These are phyloP conservation scores for Phlebiopsis flavidoalba DNA, from an alignment of 768 basidiomycete species.

Conservation along the genomic window DNA sequence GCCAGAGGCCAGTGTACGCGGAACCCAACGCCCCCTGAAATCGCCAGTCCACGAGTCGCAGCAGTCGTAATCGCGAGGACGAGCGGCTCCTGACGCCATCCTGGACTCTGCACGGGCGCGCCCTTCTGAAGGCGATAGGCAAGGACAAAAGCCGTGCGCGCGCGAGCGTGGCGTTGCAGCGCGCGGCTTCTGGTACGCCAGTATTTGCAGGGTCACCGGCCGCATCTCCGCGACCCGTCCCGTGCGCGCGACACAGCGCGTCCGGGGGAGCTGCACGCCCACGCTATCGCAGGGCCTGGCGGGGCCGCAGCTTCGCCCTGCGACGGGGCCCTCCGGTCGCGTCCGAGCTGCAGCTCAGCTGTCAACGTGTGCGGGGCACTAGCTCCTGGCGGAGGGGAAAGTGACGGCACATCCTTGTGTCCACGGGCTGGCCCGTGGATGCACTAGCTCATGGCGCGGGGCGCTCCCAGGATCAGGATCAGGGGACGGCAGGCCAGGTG, in stretches of 20 bases:
- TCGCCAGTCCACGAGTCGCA: constrained; percentile 6
- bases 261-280: not conserved
- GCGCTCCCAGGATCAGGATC: constrained; percentile 4
- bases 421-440: too few species aligned
- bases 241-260: not conserved
- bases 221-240: too few species aligned
- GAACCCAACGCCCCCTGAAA: constrained; percentile 4
- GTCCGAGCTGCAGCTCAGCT: constrained; percentile 1
- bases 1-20: not conserved
- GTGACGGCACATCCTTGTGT: too few species aligned
- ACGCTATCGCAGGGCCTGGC: too few species aligned
- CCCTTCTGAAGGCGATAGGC: too few species aligned
- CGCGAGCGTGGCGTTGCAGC: too few species aligned
- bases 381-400: constrained; percentile 2
- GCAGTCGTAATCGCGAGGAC: constrained; percentile 2
- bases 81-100: not conserved
- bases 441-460: not conserved
- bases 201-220: too few species aligned
- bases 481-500: not conserved
- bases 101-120: not conserved
- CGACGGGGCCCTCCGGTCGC: too few species aligned
- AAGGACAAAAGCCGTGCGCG: too few species aligned
- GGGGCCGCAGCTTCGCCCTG: too few species aligned
- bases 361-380: not conserved
- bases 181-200: too few species aligned